A percentile compares a stretch with the other conserved stretches of the same genome.
Conservation (phyloP, 2,329 filamentous ascomycete genomes). For the Aspergillus clavatus region DNA sequence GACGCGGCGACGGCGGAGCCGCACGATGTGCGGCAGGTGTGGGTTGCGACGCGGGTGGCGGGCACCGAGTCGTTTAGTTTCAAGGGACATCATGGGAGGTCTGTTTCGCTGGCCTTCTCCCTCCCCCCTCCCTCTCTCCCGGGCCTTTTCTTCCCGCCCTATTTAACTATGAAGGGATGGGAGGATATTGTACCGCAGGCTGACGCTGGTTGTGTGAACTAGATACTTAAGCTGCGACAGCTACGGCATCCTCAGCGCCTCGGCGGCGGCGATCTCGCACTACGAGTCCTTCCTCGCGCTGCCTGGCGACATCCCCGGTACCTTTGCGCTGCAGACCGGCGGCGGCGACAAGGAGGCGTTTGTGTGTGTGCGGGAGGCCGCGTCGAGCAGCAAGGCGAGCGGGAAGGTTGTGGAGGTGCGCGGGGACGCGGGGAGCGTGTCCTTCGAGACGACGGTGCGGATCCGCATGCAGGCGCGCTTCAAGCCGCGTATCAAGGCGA, state of each 20-base stretch:
- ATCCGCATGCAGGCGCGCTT: constrained; percentile 94
- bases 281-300: constrained; percentile 77
- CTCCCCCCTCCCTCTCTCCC: too few species aligned
- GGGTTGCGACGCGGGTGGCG: constrained; percentile 78
- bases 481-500: constrained; percentile 75
- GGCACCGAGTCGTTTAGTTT: constrained; percentile 79
- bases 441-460: constrained; percentile 66
- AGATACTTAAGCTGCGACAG: constrained; percentile 85
- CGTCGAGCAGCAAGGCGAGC: constrained; percentile 33
- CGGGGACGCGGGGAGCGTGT: constrained; percentile 66
- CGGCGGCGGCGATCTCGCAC: constrained; percentile 72
- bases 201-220: too few species aligned
- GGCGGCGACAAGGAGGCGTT: constrained; percentile 60
- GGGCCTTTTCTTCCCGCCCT: too few species aligned
- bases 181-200: background rate
- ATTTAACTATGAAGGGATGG: background rate
- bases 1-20: constrained; percentile 84
- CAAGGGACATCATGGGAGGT: constrained; percentile 86
- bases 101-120: constrained; percentile 9
- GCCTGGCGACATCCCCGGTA: constrained; percentile 59
- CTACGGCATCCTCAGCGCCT: constrained; percentile 71
- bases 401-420: constrained; percentile 61
- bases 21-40: constrained; percentile 92
- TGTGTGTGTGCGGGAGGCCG: constrained; percentile 55
- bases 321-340: constrained; percentile 68